A percentile compares a stretch with the other conserved stretches of the same genome.
Conservation (phyloP, 1,284 basidiomycete species). For the Cryptococcus amylolentus region DNA sequence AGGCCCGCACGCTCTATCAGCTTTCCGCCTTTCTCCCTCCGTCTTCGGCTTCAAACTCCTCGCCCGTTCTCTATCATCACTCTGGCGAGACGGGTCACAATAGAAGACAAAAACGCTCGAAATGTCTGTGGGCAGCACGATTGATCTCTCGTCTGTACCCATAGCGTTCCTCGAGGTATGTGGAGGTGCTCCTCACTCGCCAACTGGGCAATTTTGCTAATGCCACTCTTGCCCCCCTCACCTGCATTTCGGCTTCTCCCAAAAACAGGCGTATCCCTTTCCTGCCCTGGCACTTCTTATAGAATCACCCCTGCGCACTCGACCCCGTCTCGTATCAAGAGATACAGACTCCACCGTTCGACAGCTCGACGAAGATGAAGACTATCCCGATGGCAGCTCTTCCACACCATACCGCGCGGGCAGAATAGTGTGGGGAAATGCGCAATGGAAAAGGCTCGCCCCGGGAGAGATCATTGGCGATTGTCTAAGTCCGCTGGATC, state of each 20-base stretch:
- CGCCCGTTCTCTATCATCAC: constrained; percentile 12
- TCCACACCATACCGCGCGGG: constrained; percentile 1
- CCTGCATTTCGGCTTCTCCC: neutral
- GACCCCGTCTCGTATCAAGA: constrained; percentile 25
- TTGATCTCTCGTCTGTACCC: constrained; percentile 25
- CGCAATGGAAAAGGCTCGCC: constrained; percentile 22
- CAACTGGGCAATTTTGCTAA: neutral
- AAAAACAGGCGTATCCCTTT: constrained; percentile 32
- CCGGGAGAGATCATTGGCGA: constrained; percentile 21
- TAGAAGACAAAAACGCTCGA: too few relatives aligned
- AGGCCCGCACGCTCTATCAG: too few relatives aligned
- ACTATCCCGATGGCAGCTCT: constrained; percentile 21
- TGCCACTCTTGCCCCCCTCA: neutral
- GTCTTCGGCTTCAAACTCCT: neutral
- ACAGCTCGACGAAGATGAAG: constrained; percentile 13
- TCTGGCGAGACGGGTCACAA: too few relatives aligned
- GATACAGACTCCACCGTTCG: constrained; percentile 37
- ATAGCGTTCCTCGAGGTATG: constrained; percentile 36
- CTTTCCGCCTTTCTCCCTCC: constrained; percentile 22
- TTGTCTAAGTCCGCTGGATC: constrained; percentile 15
- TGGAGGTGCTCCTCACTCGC: neutral
- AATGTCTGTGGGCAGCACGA: neutral
- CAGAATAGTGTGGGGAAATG: constrained; percentile 27
- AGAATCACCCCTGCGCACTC: constrained; percentile 3
- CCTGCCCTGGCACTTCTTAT: constrained; percentile 30